A percentile compares a stretch with the other conserved stretches of the same genome.
Evolutionary conservation across 257 asterid species (phyloP).

Genomic region (Gynochthodes officinalis): DNA sequence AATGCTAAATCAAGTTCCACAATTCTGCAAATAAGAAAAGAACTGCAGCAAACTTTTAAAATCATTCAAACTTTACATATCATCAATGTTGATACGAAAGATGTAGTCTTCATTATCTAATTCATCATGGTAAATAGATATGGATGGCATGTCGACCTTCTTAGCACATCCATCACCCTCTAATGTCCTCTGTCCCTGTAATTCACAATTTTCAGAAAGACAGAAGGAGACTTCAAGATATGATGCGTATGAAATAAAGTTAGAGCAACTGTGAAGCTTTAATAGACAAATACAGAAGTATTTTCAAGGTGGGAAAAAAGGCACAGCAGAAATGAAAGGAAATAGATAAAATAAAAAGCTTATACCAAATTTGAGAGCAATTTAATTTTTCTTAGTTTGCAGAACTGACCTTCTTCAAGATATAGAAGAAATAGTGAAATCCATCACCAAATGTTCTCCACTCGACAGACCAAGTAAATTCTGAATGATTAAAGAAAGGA

Average conservation of each 20-base stretch:
- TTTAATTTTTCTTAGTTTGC: neutral
- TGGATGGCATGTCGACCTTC: conserved; percentile 38
- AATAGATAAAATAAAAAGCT: neutral
- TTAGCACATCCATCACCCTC: conserved; percentile 23
- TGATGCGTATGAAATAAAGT: neutral
- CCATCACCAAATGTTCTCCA: conserved; percentile 90
- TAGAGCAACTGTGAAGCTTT: neutral
- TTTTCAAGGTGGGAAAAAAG: neutral
- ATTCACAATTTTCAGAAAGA: conserved; percentile 14
- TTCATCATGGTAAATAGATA: conserved; percentile 73
- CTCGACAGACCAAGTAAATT: conserved; percentile 83
- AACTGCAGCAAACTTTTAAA: neutral
- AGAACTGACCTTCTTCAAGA: conserved; percentile 70
- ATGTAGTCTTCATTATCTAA: conserved; percentile 76
- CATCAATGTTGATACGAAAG: conserved; percentile 66
- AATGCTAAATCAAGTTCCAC: neutral
- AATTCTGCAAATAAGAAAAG: neutral
- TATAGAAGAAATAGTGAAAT: conserved; percentile 87
- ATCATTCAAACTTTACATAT: conserved; percentile 27
- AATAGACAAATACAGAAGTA: neutral
- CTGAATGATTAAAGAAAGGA: conserved; percentile 57
- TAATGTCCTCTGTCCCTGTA: conserved; percentile 71
- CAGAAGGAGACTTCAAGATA: neutral
- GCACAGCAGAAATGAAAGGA: neutral
- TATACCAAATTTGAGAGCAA: neutral